These are phyloP conservation scores for Rosa rugosa DNA, from an alignment of 306 rosid genomes.

Conservation along the genomic window DNA sequence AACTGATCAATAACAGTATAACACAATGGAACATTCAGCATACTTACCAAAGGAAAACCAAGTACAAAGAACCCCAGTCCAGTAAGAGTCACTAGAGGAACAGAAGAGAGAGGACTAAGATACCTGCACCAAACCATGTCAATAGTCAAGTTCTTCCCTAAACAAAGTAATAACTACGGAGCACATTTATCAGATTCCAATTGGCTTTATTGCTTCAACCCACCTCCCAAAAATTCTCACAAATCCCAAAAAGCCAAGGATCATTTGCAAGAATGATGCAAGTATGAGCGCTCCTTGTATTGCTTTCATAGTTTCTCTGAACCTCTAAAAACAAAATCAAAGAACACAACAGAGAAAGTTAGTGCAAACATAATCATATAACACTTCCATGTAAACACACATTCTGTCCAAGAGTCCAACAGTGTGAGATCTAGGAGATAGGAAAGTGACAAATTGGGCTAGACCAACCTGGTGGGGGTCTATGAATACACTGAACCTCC, in stretches of 20 bases:
- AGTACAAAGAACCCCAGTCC: constrained; percentile 68
- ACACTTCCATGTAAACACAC: constrained; percentile 19
- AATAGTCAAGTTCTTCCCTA: constrained; percentile 17
- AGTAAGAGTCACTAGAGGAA: constrained; percentile 81
- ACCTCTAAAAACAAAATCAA: constrained; percentile 50
- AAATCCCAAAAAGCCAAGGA: constrained; percentile 75
- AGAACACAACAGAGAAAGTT: constrained; percentile 17
- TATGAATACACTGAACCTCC: constrained; percentile 40
- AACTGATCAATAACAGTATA: not conserved
- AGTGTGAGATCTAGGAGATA: not conserved
- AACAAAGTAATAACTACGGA: constrained; percentile 13
- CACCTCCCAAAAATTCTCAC: constrained; percentile 79
- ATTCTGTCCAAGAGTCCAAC: not conserved
- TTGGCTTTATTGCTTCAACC: not conserved
- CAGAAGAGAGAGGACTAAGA: constrained; percentile 76
- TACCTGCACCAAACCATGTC: constrained; percentile 48
- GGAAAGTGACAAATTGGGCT: constrained; percentile 3
- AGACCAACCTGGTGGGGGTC: constrained; percentile 69
- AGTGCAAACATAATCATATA: constrained; percentile 16
- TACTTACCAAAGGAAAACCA: constrained; percentile 73
- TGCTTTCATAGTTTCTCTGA: constrained; percentile 63
- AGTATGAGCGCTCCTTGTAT: constrained; percentile 71
- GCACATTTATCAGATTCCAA: constrained; percentile 5
- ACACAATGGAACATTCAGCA: constrained; percentile 8
- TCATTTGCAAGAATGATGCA: constrained; percentile 64